Evolutionary conservation across 2,329 filamentous ascomycete species (phyloP).

Genomic region (Fusarium pseudonygamai): DNA sequence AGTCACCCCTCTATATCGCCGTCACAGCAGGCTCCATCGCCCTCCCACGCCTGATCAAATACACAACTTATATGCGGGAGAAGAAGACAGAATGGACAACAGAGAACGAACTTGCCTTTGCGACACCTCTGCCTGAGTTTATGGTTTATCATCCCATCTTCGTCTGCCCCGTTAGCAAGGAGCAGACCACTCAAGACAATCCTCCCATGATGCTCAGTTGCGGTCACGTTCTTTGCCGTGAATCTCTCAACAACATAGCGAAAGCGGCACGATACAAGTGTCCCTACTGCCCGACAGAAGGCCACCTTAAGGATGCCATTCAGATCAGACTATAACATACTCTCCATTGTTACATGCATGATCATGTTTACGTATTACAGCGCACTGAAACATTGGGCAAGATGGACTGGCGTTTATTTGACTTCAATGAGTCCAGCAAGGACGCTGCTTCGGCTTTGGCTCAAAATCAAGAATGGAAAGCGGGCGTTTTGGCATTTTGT

Average conservation of each 20-base stretch:
- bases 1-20: constrained; percentile 92
- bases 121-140: constrained; percentile 67
- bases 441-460: constrained; percentile 1
- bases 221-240: constrained; percentile 90
- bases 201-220: constrained; percentile 97
- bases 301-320: constrained; percentile 77
- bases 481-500: constrained; percentile 34
- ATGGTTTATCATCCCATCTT: constrained; percentile 94
- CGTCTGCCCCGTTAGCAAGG: constrained; percentile 96
- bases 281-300: constrained; percentile 92
- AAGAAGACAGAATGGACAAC: constrained; percentile 96
- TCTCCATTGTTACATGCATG: neutral
- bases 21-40: constrained; percentile 93
- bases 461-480: constrained; percentile 21
- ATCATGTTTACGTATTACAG: neutral
- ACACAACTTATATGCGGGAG: constrained; percentile 85
- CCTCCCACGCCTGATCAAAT: constrained; percentile 86
- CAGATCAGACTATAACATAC: constrained; percentile 71
- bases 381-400: neutral
- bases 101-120: constrained; percentile 85
- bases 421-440: neutral
- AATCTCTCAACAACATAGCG: constrained; percentile 80
- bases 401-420: constrained; percentile 18
- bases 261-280: constrained; percentile 91
- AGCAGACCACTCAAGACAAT: constrained; percentile 91